Evolutionary conservation across 106 monocot genomes (phyloP), one percentile per base, ranked within the genome.

Genomic region (Allium fistulosum): DNA sequence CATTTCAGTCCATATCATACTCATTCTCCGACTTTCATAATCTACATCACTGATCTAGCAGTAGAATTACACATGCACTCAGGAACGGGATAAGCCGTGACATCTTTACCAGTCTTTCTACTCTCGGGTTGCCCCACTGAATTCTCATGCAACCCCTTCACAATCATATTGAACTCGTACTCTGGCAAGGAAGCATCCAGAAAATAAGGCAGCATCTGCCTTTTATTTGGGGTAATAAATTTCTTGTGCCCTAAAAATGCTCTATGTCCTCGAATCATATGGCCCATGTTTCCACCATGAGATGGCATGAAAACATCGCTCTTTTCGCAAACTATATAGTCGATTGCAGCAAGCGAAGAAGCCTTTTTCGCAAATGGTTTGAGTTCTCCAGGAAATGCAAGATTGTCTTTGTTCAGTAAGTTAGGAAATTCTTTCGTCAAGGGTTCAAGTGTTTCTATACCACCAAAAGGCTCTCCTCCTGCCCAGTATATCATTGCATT

Each of bases 231-330:
- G 10, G 85, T 88, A 68, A 94, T 85, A 71, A 87, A 81, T 77
- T 94, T 94, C 73, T 70, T 79, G 73, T 94, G 90, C 12, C 94
- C 94, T 0, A 71, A 71, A 60, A 81, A 94, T 16, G 94, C 94
- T 59, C 94, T 73, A 69, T 75, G 80, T 9, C 94, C 94, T 79
- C 82, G 87, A 70, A 84, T 76, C 69, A 87, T 71, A 73, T 82
- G 90, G 46, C 74, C 90, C 94, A 94, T 94, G 75, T 90, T 94
- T 48, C 94, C 94, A 4, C 94, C 94, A 51, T 94, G 94, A 9
- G 94, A 94, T 8, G 94, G 87, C 90, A 94, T 90, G 80, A 94
- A 94, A 17, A 87, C 87, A 60, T 94, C 73, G 52, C 90, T 90
- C 61, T 90, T 83, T 69, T 85, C 94, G 7, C 85, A 81, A 18